A percentile compares a stretch with the other conserved stretches of the same genome.
Conservation (phyloP, 768 basidiomycete genomes). For the Lactifluus subvellereus region DNA sequence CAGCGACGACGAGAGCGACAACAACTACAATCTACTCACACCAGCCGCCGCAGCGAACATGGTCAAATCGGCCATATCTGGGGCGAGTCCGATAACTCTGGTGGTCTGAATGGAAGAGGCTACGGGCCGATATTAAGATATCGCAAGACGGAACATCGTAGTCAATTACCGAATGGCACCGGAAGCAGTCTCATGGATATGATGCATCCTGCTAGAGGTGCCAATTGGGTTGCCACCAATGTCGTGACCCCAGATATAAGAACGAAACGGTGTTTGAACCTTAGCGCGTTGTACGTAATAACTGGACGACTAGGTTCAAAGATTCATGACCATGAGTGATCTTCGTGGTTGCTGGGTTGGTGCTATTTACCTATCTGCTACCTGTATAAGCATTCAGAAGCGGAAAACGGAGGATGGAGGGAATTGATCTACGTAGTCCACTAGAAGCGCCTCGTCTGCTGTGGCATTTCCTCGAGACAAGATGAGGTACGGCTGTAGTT, state of each 20-base stretch:
- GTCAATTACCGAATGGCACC: conserved; percentile 32
- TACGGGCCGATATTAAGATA: not conserved
- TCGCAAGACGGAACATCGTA: not conserved
- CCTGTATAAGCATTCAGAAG: not conserved
- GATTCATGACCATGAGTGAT: not conserved
- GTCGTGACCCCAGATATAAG: conserved; percentile 48
- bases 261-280: conserved; percentile 50
- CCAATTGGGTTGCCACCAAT: conserved; percentile 41
- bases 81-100: conserved; percentile 17
- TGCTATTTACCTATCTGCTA: conserved; percentile 11
- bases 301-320: not conserved
- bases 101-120: conserved; percentile 13
- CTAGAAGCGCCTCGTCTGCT: conserved; percentile 53
- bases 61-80: conserved; percentile 5
- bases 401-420: not conserved
- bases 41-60: conserved; percentile 20
- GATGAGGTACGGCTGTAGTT: conserved; percentile 52
- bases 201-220: conserved; percentile 48
- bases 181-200: conserved; percentile 29
- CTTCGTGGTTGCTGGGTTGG: too few species aligned
- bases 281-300: conserved; percentile 34
- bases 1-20: conserved; percentile 23
- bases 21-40: conserved; percentile 30
- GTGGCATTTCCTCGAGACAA: conserved; percentile 48
- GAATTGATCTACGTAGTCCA: conserved; percentile 52